Base-by-base conservation (phyloP, 805 yeast species). In the Kodamaea sagamina region DNA sequence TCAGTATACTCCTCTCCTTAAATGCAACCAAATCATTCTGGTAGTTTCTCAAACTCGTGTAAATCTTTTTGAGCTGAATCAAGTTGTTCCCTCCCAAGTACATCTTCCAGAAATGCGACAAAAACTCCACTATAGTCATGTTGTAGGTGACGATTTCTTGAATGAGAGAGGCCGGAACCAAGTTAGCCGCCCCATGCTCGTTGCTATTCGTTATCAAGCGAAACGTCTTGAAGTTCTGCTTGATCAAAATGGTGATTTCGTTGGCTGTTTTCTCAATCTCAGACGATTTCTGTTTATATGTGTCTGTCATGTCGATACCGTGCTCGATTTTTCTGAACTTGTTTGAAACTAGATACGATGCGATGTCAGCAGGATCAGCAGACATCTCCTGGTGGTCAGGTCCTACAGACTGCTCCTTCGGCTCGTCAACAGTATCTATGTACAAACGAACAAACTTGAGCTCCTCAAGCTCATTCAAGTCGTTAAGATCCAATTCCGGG, bases 391-490 rank as follows among this genome's bases (percentile, higher is more conserved):
- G 11, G 50, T 38, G 59, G 56, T 11, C 64, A 48, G 22, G 61
- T 46, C 44, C 58, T 58, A 4, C 61, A 55, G 43, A 59, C 54
- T 58, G 42, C 58, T 51, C 4, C 62, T 62, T 24, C 55, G 51
- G 3, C 60, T 54, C n/a, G 67, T 46, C 36, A 61, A 66, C 19
- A 1, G 59, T 43, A 32, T 65, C 64, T 22, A 77, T 58, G 41
- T 68, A 57, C 36, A 80, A 61, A 55, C 77, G 76, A 16, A 82
- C 76, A 51, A 78, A 83, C 44, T 78, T 79, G 1, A 80, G 67
- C 3, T 57, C 58, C 13, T 70, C 67, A 2, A 59, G 63, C 9
- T 73, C 74, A 39, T 77, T 78, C 36, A 83, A 64, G 53, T 83
- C 89, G 13, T 59, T 54, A 28, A 80, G 65, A 11, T 71, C 63